Percentiles rank a stretch among this genome's conserved stretches.
Evolutionary conservation across 169 alveolate species (phyloP).

Genomic region (Plasmodium sp.): DNA sequence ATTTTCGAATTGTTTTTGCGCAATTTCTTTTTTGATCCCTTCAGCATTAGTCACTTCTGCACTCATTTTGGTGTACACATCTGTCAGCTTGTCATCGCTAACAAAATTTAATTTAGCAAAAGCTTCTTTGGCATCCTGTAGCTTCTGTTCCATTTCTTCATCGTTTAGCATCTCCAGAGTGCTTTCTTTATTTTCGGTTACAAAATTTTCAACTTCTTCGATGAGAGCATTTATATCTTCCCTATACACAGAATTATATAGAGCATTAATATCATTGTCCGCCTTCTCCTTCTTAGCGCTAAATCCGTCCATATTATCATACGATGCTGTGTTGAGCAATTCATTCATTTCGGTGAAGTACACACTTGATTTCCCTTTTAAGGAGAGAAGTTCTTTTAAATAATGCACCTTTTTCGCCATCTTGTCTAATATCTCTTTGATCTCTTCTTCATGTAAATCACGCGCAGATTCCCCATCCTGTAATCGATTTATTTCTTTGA

Average conservation of each 20-base stretch:
- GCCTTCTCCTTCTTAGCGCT: background rate
- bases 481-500: background rate
- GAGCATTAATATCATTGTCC: background rate
- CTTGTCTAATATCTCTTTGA: background rate
- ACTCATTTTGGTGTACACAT: background rate
- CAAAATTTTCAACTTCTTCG: background rate
- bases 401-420: background rate
- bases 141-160: background rate
- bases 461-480: background rate
- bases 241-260: background rate
- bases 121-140: background rate
- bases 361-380: background rate
- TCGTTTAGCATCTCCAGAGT: background rate
- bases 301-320: conserved; percentile 1
- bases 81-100: background rate
- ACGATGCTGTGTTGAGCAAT: background rate
- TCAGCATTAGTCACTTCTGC: background rate
- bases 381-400: background rate
- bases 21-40: background rate
- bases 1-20: conserved; percentile 1
- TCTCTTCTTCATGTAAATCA: background rate
- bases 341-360: background rate
- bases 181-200: background rate
- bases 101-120: background rate
- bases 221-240: background rate